Evolutionary conservation across 768 basidiomycete genomes (phyloP).

Genomic region (Candolleomyces efflorescens): DNA sequence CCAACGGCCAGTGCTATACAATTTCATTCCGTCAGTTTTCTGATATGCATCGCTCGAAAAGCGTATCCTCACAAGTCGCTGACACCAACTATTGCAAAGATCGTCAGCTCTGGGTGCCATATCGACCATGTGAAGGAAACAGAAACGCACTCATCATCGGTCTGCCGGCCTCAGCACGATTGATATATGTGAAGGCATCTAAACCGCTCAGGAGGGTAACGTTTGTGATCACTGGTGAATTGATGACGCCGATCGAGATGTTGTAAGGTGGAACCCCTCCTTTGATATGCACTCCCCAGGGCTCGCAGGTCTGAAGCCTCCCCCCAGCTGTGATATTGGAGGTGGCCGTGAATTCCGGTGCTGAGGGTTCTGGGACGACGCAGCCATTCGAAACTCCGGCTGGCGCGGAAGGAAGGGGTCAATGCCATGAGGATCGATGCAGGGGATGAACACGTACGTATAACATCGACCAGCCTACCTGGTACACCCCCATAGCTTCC

Average conservation of each 20-base stretch:
- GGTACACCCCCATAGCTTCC: slow-evolving; percentile 39
- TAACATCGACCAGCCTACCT: slow-evolving; percentile 29
- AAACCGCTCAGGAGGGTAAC: slow-evolving; percentile 33
- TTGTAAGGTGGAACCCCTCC: slow-evolving; percentile 44
- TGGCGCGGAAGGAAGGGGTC: slow-evolving; percentile 8
- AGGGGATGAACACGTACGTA: slow-evolving; percentile 20
- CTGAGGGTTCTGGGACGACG: slow-evolving; percentile 17
- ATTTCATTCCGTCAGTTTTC: not conserved
- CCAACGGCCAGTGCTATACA: slow-evolving; percentile 36
- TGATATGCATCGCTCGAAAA: slow-evolving; percentile 22
- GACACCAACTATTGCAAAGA: slow-evolving; percentile 27
- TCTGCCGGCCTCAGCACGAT: slow-evolving; percentile 32
- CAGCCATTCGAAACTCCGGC: slow-evolving; percentile 30
- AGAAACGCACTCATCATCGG: slow-evolving; percentile 35
- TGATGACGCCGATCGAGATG: slow-evolving; percentile 33
- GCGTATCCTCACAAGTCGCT: slow-evolving; percentile 22
- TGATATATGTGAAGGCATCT: slow-evolving; percentile 38
- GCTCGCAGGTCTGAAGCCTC: slow-evolving; percentile 36
- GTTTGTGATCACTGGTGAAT: slow-evolving; percentile 37
- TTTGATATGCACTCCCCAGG: slow-evolving; percentile 41
- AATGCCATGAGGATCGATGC: not conserved
- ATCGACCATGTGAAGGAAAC: not conserved
- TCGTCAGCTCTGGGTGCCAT: not conserved
- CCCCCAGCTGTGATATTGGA: slow-evolving; percentile 31
- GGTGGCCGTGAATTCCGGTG: slow-evolving; percentile 27